Percentiles rank a stretch among this genome's conserved stretches.
Evolutionary conservation across 2,329 filamentous ascomycete genomes (phyloP).

Genomic region (Neonectria neomacrospora): DNA sequence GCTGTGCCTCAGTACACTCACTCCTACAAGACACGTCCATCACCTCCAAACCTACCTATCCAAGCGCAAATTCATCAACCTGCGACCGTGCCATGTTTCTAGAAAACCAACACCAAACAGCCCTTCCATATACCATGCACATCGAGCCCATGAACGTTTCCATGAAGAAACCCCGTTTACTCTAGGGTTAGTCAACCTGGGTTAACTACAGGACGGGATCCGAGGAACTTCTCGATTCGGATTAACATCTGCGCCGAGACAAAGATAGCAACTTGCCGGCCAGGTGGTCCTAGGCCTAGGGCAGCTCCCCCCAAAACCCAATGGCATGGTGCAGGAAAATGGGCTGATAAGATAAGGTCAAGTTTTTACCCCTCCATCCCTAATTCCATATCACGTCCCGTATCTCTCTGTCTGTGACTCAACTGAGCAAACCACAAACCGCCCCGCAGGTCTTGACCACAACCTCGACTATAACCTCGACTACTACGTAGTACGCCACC

Average conservation of each 20-base stretch:
- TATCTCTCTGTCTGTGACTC: constrained; percentile 7
- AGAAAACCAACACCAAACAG: neutral
- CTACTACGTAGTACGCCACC: constrained; percentile 3
- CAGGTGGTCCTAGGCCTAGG: neutral
- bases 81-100: constrained; percentile 9
- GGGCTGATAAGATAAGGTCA: constrained; percentile 14
- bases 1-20: neutral
- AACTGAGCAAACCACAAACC: constrained; percentile 12
- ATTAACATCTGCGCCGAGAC: constrained; percentile 3
- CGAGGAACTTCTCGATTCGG: constrained; percentile 2
- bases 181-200: neutral
- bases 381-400: constrained; percentile 1
- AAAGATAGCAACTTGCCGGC: neutral
- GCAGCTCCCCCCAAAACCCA: constrained; percentile 5
- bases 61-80: constrained; percentile 12
- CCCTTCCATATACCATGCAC: neutral
- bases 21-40: too few species aligned
- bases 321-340: neutral
- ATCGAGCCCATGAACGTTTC: neutral
- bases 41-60: neutral
- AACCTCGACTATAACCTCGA: constrained; percentile 9
- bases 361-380: constrained; percentile 9
- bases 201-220: neutral
- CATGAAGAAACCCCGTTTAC: neutral
- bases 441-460: constrained; percentile 14